Evolutionary conservation across 1,284 basidiomycete species (phyloP), one percentile per base, ranked within the genome.

Genomic region (Malassezia dermatis): DNA sequence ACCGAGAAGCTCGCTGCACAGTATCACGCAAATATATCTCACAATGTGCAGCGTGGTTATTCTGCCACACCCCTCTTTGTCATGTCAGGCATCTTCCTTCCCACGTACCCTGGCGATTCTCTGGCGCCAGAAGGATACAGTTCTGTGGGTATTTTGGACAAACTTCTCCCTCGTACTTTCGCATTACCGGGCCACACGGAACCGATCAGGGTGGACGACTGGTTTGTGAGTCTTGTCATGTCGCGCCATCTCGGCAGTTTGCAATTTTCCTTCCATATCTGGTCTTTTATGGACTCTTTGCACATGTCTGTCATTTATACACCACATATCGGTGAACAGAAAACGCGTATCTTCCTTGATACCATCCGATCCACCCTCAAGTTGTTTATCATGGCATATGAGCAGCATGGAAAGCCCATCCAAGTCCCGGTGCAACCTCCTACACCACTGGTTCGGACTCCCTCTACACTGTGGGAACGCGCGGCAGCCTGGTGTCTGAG

Each of bases 61-160:
- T 27, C 21, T 0, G 27, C 39, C 19, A 51, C 27, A 2, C 48
- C 54, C 10, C 34, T 49, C 17, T 19, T 51, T 21, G 28, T 51
- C 40, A 19, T 47, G 43, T 49, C 42, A 8, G 49, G 49, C 11
- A 4, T 47, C 8, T 26, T 57, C 17, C 30, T 19, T 19, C 47
- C 40, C 8, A 26, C 34, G 4, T 57, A 52, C 30, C 55, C 55
- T 2, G 37, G 24, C 10, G 13, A 26, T 3, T 32, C 32, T 12
- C 40, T 48, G 10, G 40, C 55, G 24, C 55, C 55, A 4, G 55
- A 57, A 21, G 55, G 55, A 13, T 57, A 48, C 40, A 57, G 55
- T 43, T 52, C 49, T 19, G 49, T 57, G 26, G 55, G 55, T 21
- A 37, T 52, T 11, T 12, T 57, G 21, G 55, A 57, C 15, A 34